A percentile compares a stretch with the other conserved stretches of the same genome.
Evolutionary conservation across 768 basidiomycete genomes (phyloP).

Genomic region (Naematelia encephala): DNA sequence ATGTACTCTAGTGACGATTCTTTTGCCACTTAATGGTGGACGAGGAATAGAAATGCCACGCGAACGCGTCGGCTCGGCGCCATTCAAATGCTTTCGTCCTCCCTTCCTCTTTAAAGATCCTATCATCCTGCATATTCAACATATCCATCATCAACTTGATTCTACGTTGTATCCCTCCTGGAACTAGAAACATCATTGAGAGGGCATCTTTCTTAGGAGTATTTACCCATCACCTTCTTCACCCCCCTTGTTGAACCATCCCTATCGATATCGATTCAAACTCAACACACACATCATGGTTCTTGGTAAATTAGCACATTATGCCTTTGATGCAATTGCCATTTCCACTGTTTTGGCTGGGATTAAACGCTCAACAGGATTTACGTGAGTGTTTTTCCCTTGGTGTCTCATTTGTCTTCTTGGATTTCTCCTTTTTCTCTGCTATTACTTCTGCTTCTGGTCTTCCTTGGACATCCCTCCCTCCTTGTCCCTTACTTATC

Average conservation of each 20-base stretch:
- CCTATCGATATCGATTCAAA: too few relatives aligned
- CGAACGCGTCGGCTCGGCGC: background rate
- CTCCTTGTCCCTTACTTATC: background rate
- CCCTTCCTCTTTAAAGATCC: background rate
- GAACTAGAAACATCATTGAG: too few relatives aligned
- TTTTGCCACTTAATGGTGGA: too few relatives aligned
- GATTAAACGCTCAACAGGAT: slow-evolving; percentile 83
- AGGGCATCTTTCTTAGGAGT: too few relatives aligned
- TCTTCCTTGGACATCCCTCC: background rate
- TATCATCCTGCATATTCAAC: background rate
- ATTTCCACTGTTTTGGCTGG: slow-evolving; percentile 88
- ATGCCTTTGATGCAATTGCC: slow-evolving; percentile 76
- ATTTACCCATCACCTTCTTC: too few relatives aligned
- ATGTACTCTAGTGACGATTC: too few relatives aligned
- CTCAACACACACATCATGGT: slow-evolving; percentile 44
- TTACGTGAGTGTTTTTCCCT: slow-evolving; percentile 62
- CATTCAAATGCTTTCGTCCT: background rate
- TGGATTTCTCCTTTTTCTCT: background rate
- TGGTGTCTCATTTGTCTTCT: background rate
- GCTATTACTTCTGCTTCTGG: background rate
- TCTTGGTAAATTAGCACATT: slow-evolving; percentile 75
- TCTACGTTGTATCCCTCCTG: too few relatives aligned
- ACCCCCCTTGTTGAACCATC: too few relatives aligned
- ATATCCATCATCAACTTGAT: background rate
- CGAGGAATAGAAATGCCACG: background rate